phyloP scores from a whole-genome alignment of 805 yeast genomes.

The Candida tammaniensis region DNA sequence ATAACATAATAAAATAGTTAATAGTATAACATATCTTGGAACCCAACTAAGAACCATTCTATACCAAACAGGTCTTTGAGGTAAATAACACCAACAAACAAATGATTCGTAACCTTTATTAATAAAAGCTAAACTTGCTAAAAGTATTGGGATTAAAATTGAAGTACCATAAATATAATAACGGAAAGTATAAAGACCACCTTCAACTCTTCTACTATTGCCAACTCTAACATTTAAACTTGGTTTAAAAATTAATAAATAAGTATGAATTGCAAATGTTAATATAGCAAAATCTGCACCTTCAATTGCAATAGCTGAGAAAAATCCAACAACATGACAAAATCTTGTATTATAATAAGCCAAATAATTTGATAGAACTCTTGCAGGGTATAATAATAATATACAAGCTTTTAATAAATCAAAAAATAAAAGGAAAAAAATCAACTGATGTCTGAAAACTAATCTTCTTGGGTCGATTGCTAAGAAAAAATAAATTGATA shows the following conservation, averaged over 20 bases:
- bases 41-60: constrained; percentile 75
- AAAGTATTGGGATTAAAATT: constrained; percentile 56
- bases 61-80: constrained; percentile 71
- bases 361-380: constrained; percentile 42
- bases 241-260: constrained; percentile 67
- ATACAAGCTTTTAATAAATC: constrained; percentile 74
- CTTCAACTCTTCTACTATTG: constrained; percentile 44
- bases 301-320: constrained; percentile 76
- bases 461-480: constrained; percentile 63
- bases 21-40: constrained; percentile 67
- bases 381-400: constrained; percentile 64
- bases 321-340: constrained; percentile 72
- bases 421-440: constrained; percentile 62
- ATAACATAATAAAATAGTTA: constrained; percentile 63
- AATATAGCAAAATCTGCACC: constrained; percentile 85
- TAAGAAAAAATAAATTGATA: constrained; percentile 56
- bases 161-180: constrained; percentile 56
- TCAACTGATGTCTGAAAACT: constrained; percentile 69
- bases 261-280: constrained; percentile 80
- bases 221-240: constrained; percentile 42
- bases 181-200: constrained; percentile 67
- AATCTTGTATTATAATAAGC: constrained; percentile 49
- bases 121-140: constrained; percentile 74
- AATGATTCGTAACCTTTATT: constrained; percentile 57
- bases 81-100: constrained; percentile 77